phyloP scores from a whole-genome alignment of 1,139 yeast genomes.

The Trichomonascaceae sp. region DNA sequence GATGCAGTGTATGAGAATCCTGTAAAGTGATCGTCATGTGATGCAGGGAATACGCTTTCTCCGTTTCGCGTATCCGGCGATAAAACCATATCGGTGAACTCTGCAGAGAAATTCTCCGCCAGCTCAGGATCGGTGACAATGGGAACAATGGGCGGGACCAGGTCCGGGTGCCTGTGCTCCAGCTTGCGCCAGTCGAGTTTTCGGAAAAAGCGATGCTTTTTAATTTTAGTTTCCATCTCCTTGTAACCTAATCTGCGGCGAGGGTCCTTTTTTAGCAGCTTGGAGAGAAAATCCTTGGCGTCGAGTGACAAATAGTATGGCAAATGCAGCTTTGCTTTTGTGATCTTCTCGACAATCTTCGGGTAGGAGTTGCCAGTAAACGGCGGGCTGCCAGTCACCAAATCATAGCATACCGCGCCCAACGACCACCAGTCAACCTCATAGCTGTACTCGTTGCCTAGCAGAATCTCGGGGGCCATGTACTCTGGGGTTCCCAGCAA shows the following conservation, averaged over 20 bases:
- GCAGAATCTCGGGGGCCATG: slow-evolving; percentile 90
- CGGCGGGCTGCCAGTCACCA: slow-evolving; percentile 88
- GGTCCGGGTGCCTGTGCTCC: slow-evolving; percentile 30
- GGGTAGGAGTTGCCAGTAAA: slow-evolving; percentile 83
- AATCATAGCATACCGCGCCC: slow-evolving; percentile 79
- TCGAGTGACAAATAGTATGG: slow-evolving; percentile 77
- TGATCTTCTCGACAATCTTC: slow-evolving; percentile 67
- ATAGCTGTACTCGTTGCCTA: slow-evolving; percentile 74
- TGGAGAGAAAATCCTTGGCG: slow-evolving; percentile 69
- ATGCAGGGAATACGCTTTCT: slow-evolving; percentile 8
- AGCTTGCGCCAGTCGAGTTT: slow-evolving; percentile 64
- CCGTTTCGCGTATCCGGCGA: slow-evolving; percentile 19
- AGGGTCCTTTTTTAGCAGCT: slow-evolving; percentile 64
- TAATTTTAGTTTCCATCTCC: slow-evolving; percentile 53
- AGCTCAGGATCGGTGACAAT: slow-evolving; percentile 69
- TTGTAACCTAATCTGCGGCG: slow-evolving; percentile 50
- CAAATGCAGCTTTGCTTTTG: slow-evolving; percentile 52
- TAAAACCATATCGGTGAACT: slow-evolving; percentile 64
- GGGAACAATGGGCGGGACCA: slow-evolving; percentile 75
- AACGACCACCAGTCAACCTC: slow-evolving; percentile 96
- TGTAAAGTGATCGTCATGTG: slow-evolving; percentile 13
- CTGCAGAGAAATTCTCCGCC: slow-evolving; percentile 86
- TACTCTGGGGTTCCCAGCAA: slow-evolving; percentile 92
- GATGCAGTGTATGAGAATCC: slow-evolving; percentile 25
- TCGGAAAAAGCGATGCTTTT: slow-evolving; percentile 69